Evolutionary conservation across 768 basidiomycete species (phyloP).

Genomic region (Leccinum fibrillosum): DNA sequence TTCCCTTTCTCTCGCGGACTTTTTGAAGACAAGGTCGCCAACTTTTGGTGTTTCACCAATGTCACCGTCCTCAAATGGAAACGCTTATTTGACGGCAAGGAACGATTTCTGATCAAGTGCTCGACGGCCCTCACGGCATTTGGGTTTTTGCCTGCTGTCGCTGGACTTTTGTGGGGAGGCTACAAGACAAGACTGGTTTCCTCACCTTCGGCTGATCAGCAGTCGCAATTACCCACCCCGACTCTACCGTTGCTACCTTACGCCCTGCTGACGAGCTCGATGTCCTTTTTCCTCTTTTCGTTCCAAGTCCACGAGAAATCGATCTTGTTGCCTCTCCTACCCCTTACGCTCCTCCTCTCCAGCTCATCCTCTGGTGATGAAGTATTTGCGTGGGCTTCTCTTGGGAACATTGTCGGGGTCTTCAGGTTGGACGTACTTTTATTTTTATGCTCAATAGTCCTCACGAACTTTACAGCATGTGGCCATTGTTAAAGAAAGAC

Average conservation of each 20-base stretch:
- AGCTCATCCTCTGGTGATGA: conserved; percentile 31
- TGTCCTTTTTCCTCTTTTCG: conserved; percentile 95
- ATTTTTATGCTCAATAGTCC: not conserved
- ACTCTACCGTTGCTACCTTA: conserved; percentile 73
- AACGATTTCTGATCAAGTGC: conserved; percentile 54
- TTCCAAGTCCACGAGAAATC: conserved; percentile 98
- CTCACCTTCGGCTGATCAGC: not conserved
- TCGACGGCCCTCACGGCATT: conserved; percentile 64
- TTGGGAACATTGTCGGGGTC: conserved; percentile 75
- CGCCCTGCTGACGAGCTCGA: conserved; percentile 72
- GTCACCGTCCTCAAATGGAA: conserved; percentile 82
- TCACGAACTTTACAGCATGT: conserved; percentile 65
- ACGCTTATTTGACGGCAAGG: conserved; percentile 35
- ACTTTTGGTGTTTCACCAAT: conserved; percentile 95
- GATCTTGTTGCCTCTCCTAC: conserved; percentile 81
- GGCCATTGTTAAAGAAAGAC: conserved; percentile 81
- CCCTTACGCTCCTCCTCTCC: conserved; percentile 74
- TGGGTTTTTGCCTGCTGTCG: conserved; percentile 66
- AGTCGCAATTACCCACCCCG: conserved; percentile 36
- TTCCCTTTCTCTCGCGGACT: conserved; percentile 91
- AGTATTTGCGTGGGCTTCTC: conserved; percentile 29
- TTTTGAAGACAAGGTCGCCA: conserved; percentile 96
- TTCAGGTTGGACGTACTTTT: conserved; percentile 63
- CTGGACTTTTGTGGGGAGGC: conserved; percentile 40
- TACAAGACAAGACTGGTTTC: conserved; percentile 27